Conservation (phyloP, 768 basidiomycete genomes). For the Hirschioporus abietinus region DNA sequence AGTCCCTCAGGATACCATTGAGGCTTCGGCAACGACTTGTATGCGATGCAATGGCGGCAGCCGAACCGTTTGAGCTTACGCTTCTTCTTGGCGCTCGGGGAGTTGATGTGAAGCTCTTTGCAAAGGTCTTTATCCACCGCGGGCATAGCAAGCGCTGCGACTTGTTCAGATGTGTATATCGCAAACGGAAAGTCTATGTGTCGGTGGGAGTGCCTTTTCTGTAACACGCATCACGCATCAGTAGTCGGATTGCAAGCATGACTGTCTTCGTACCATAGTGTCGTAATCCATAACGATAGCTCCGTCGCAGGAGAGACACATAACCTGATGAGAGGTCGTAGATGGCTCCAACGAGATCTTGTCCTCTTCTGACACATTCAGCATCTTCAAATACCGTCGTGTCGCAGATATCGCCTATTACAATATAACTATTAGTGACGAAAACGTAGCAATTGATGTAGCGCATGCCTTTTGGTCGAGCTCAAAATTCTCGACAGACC, state of each 20-base stretch:
- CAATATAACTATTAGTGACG: background rate
- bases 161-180: constrained; percentile 19
- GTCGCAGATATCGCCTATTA: constrained; percentile 44
- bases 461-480: constrained; percentile 50
- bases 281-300: constrained; percentile 43
- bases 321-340: constrained; percentile 21
- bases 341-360: constrained; percentile 14
- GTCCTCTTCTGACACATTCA: constrained; percentile 27
- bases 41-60: constrained; percentile 46
- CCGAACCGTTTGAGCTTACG: constrained; percentile 37
- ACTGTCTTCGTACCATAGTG: constrained; percentile 36
- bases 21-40: background rate
- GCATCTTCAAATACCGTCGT: constrained; percentile 30
- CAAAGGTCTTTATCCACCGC: constrained; percentile 22
- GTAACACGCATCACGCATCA: constrained; percentile 3
- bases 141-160: background rate
- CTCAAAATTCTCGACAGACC: constrained; percentile 49
- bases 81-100: constrained; percentile 20
- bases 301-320: constrained; percentile 46
- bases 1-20: constrained; percentile 1
- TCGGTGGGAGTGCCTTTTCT: constrained; percentile 63
- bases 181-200: constrained; percentile 47
- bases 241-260: background rate
- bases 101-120: constrained; percentile 14
- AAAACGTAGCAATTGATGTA: background rate